These are phyloP conservation scores for Xenosphaeropsis pyriputrescens DNA, from an alignment of 2,329 filamentous ascomycete species.

Conservation along the genomic window DNA sequence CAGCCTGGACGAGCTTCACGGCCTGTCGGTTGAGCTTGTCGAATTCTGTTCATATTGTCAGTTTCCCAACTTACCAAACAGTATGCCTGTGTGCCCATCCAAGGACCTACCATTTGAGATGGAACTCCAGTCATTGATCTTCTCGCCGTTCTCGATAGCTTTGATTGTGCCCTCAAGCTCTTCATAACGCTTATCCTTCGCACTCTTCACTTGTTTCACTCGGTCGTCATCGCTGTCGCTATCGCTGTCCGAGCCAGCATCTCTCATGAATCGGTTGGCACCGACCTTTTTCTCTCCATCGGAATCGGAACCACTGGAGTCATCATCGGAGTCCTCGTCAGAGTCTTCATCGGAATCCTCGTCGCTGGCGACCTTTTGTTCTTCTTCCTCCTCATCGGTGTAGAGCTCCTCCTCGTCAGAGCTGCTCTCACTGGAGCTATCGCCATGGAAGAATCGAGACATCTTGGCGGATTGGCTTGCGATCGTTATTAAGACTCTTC, in stretches of 20 bases:
- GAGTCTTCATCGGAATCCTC: slow-evolving; percentile 30
- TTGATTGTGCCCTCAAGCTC: slow-evolving; percentile 84
- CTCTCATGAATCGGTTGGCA: slow-evolving; percentile 71
- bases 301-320: slow-evolving; percentile 47
- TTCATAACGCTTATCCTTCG: slow-evolving; percentile 93
- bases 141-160: slow-evolving; percentile 89
- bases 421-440: slow-evolving; percentile 91
- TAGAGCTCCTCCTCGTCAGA: slow-evolving; percentile 90
- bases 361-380: slow-evolving; percentile 31
- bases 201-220: slow-evolving; percentile 82
- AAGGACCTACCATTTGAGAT: slow-evolving; percentile 63
- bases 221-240: slow-evolving; percentile 76
- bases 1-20: slow-evolving; percentile 60
- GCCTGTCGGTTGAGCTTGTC: slow-evolving; percentile 88
- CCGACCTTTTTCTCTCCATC: slow-evolving; percentile 52
- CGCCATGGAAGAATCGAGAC: slow-evolving; percentile 96
- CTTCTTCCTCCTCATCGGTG: slow-evolving; percentile 65
- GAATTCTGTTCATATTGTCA: slow-evolving; percentile 49
- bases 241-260: slow-evolving; percentile 57
- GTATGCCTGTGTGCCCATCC: slow-evolving; percentile 2
- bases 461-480: slow-evolving; percentile 33
- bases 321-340: slow-evolving; percentile 36
- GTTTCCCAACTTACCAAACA: slow-evolving; percentile 7
- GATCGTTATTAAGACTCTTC: no score
- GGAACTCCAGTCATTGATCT: slow-evolving; percentile 94